Percentiles rank a stretch among this genome's conserved stretches.
These are phyloP conservation scores for Chalciporus sp. DNA, from an alignment of 1,284 basidiomycete genomes.

Conservation along the genomic window DNA sequence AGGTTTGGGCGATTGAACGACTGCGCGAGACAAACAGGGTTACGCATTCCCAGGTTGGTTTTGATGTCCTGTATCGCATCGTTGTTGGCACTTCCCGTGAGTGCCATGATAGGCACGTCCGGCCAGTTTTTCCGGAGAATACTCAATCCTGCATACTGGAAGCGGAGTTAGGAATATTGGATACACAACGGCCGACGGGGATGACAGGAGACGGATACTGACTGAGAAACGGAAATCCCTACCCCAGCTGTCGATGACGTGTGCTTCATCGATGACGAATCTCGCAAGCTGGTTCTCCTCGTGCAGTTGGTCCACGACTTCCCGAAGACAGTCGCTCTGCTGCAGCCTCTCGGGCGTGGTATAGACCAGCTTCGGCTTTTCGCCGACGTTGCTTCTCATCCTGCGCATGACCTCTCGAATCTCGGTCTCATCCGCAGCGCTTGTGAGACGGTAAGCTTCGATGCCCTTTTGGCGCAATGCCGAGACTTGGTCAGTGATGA, in stretches of 20 bases:
- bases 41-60: conserved; percentile 61
- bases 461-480: conserved; percentile 69
- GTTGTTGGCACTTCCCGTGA: conserved; percentile 91
- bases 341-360: conserved; percentile 93
- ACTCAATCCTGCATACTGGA: conserved; percentile 70
- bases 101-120: conserved; percentile 88
- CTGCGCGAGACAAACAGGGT: conserved; percentile 67
- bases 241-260: conserved; percentile 89
- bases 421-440: conserved; percentile 58
- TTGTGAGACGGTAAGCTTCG: conserved; percentile 57
- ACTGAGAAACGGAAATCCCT: conserved; percentile 81
- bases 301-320: conserved; percentile 63
- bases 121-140: conserved; percentile 76
- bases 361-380: conserved; percentile 75
- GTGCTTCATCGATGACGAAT: conserved; percentile 96
- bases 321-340: conserved; percentile 59
- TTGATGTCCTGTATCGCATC: conserved; percentile 83
- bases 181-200: neutral
- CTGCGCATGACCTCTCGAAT: conserved; percentile 44
- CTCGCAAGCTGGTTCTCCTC: conserved; percentile 67
- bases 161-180: conserved; percentile 9
- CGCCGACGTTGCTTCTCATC: conserved; percentile 39
- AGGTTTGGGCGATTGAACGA: conserved; percentile 96
- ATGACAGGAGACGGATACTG: conserved; percentile 31
- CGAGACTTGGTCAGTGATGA: conserved; percentile 91